Conservation (phyloP, 2,329 filamentous ascomycete genomes). For the Eutypa lata region DNA sequence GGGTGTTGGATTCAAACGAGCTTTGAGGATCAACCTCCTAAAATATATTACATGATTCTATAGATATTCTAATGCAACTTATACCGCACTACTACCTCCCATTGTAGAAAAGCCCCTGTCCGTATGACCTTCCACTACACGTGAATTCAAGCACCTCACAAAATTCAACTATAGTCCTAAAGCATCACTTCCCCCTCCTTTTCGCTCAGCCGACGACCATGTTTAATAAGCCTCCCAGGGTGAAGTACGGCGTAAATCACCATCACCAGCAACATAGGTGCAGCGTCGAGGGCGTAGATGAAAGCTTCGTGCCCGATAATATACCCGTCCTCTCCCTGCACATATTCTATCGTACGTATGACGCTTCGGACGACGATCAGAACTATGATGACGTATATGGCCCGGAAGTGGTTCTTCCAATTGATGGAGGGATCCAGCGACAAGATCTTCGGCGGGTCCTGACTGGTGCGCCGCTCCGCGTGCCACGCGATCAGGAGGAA, state of each 20-base stretch:
- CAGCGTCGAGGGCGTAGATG: conserved; percentile 1
- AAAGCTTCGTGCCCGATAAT: conserved; percentile 2
- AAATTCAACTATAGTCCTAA: no score
- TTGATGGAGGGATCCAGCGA: background rate
- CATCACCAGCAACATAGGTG: conserved; percentile 5
- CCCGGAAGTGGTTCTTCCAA: background rate
- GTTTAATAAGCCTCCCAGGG: background rate
- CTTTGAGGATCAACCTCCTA: no score
- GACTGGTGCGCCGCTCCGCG: background rate
- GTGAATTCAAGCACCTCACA: no score
- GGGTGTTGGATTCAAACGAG: no score
- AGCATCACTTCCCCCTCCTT: background rate
- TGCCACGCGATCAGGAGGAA: background rate
- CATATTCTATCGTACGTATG: background rate
- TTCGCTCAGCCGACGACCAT: background rate
- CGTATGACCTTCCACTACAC: no score
- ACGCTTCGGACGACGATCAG: background rate
- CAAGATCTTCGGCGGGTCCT: background rate
- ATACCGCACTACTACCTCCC: no score
- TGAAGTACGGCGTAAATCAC: background rate
- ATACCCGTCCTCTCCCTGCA: conserved; percentile 1
- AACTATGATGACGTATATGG: background rate
- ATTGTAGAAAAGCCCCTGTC: no score
- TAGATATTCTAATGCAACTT: no score
- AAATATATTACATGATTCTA: no score